Evolutionary conservation across 441 rosid genomes (phyloP), one percentile per base, ranked within the genome.

Genomic region (Pelargonium cotyledonis): DNA sequence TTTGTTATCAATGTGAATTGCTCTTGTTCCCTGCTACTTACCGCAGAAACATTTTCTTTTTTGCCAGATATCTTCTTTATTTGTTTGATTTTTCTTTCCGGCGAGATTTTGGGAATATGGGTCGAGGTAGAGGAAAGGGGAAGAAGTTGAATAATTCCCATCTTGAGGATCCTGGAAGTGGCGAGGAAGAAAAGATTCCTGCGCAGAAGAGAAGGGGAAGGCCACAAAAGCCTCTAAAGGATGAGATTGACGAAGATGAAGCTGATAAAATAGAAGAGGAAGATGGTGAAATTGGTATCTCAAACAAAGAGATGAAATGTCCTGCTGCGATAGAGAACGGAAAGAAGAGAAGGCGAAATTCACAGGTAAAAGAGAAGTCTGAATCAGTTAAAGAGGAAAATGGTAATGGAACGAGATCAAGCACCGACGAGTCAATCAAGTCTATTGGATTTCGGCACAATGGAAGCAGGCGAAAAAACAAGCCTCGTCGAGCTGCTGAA

Each of bases 401-500:
- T 73, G 88, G 80, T 29, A 68, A 67, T 64, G 85, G 79, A 65
- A 77, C 85, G 6, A 81, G 82, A 75, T 80, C 89, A 55, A 82
- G 88, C 74, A 80, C 86, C 0, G 86, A 87, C 76, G 94, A 94
- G 70, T 78, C 85, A 0, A 68, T 72, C 41, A 92, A 86, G 82
- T 82, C 92, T 26, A 80, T 74, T 66, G 99, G 99, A 29, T 95
- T 86, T 73, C 85, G 99, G 62, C 94, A 84, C 6, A 86, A 78
- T 69, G 95, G 97, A 68, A 95, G 97, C 74, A 87, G 99, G 80
- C 78, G 99, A 76, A 95, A 95, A 82, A 90, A 69, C 80, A 95
- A 89, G 80, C 99, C 99, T 72, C 89, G 91, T 44, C 73, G 99
- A 66, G 99, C 99, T 63, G 99, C 99, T 16, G 97, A 90, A 83